These are phyloP conservation scores for Lactifluus piperatus DNA, from an alignment of 768 basidiomycete genomes.

Conservation along the genomic window DNA sequence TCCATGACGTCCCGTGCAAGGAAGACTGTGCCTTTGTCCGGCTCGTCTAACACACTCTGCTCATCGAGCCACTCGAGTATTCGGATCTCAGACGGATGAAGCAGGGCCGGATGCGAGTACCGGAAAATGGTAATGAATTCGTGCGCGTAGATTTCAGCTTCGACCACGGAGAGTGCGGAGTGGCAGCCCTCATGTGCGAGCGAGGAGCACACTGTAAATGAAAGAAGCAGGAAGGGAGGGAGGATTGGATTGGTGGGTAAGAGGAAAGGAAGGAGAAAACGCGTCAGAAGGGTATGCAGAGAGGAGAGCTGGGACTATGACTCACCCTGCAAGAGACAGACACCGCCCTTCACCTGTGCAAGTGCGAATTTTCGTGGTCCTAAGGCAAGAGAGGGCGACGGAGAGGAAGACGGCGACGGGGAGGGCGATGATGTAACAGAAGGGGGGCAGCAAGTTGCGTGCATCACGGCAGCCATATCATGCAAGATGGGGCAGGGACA, in stretches of 20 bases:
- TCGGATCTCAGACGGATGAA: slow-evolving; percentile 31
- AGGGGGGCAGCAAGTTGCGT: background rate
- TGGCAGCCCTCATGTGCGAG: slow-evolving; percentile 17
- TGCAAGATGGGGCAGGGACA: background rate
- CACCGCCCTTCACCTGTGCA: slow-evolving; percentile 19
- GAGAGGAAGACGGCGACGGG: background rate
- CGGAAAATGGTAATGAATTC: slow-evolving; percentile 35
- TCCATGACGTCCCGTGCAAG: slow-evolving; percentile 29
- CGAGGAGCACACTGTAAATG: slow-evolving; percentile 11
- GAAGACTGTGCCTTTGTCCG: slow-evolving; percentile 30
- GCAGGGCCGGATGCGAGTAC: slow-evolving; percentile 27
- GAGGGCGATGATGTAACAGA: background rate
- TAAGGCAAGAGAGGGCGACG: background rate
- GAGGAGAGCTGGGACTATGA: background rate
- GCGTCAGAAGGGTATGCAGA: background rate
- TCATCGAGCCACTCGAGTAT: slow-evolving; percentile 29
- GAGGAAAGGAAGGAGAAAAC: too few relatives aligned
- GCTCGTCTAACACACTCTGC: slow-evolving; percentile 26
- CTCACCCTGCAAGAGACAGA: slow-evolving; percentile 23
- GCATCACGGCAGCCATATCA: slow-evolving; percentile 5
- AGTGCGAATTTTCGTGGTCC: slow-evolving; percentile 17
- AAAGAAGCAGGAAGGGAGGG: background rate
- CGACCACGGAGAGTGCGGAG: slow-evolving; percentile 27
- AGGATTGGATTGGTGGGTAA: too few relatives aligned
- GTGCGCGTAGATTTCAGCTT: slow-evolving; percentile 30